Evolutionary conservation across 2,329 filamentous ascomycete genomes (phyloP).

Genomic region (Alternaria sp.): DNA sequence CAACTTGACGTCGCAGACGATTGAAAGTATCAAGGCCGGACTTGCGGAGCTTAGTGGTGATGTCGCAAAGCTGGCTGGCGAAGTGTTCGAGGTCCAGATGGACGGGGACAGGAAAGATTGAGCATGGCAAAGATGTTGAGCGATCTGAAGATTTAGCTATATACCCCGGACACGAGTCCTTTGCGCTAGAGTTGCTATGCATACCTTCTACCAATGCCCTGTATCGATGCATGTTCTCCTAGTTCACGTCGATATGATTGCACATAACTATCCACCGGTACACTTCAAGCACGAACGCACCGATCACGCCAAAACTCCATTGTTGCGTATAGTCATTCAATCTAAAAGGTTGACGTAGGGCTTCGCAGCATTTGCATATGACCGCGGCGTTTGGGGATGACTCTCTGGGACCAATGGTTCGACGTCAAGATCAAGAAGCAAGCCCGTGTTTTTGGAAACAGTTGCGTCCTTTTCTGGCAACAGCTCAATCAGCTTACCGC

Average conservation of each 20-base stretch:
- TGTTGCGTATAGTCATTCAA: conserved; percentile 5
- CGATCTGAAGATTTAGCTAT: neutral
- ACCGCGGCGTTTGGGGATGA: neutral
- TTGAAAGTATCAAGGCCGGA: conserved; percentile 64
- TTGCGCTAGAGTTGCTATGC: neutral
- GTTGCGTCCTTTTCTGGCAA: conserved; percentile 21
- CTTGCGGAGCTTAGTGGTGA: conserved; percentile 62
- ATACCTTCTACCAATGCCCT: neutral
- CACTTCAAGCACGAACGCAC: neutral
- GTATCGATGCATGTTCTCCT: neutral
- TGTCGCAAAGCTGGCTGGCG: conserved; percentile 62
- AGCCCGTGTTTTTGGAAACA: conserved; percentile 19
- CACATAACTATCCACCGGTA: neutral
- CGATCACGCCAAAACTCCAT: neutral
- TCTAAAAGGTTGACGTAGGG: conserved; percentile 25
- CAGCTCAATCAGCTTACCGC: conserved; percentile 26
- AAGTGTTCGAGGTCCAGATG: conserved; percentile 58
- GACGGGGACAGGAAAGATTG: conserved; percentile 36
- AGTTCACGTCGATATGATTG: neutral
- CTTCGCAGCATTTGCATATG: conserved; percentile 11
- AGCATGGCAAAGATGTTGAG: neutral
- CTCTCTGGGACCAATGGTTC: neutral
- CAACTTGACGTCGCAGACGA: conserved; percentile 65
- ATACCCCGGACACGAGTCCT: conserved; percentile 22
- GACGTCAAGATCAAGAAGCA: conserved; percentile 32